phyloP scores from a whole-genome alignment of 176 grass and related monocot species.

The Oryza punctata region DNA sequence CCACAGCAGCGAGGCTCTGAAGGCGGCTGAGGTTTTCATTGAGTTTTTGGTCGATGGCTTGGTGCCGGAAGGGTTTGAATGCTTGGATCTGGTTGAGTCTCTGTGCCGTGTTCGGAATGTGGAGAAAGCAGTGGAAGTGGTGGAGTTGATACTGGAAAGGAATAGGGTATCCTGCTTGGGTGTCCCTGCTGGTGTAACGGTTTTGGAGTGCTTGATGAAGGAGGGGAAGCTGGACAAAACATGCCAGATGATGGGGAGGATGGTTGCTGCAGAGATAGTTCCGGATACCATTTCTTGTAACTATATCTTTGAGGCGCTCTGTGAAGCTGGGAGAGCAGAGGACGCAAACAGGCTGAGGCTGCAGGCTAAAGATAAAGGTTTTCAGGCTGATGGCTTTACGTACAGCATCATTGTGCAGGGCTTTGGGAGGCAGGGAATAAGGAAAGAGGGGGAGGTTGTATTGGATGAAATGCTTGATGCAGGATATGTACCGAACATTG shows the following conservation, averaged over 20 bases:
- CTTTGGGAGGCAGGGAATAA: constrained; percentile 69
- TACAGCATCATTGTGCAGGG: constrained; percentile 69
- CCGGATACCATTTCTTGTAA: constrained; percentile 63
- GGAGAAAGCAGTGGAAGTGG: constrained; percentile 56
- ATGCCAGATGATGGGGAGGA: constrained; percentile 56
- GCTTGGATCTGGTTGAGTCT: constrained; percentile 50
- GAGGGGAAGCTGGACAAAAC: constrained; percentile 42
- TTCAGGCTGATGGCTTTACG: constrained; percentile 45
- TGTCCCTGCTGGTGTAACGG: constrained; percentile 53
- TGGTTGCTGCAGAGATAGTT: constrained; percentile 54
- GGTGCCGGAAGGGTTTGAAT: constrained; percentile 72
- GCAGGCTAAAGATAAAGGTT: constrained; percentile 61
- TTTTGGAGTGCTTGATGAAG: constrained; percentile 61
- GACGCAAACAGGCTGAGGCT: constrained; percentile 57
- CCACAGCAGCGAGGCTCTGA: constrained; percentile 29
- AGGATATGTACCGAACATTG: constrained; percentile 81
- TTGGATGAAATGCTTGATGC: constrained; percentile 81
- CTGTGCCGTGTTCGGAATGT: constrained; percentile 45
- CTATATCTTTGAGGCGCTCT: constrained; percentile 66
- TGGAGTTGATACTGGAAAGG: constrained; percentile 58
- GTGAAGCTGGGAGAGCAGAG: constrained; percentile 47
- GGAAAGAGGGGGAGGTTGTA: constrained; percentile 58
- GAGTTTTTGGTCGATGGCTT: constrained; percentile 50
- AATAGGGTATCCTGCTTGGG: constrained; percentile 34
- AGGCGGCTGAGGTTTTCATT: constrained; percentile 54